Evolutionary conservation across 768 basidiomycete species (phyloP).

Genomic region (Lentinula aciculospora): DNA sequence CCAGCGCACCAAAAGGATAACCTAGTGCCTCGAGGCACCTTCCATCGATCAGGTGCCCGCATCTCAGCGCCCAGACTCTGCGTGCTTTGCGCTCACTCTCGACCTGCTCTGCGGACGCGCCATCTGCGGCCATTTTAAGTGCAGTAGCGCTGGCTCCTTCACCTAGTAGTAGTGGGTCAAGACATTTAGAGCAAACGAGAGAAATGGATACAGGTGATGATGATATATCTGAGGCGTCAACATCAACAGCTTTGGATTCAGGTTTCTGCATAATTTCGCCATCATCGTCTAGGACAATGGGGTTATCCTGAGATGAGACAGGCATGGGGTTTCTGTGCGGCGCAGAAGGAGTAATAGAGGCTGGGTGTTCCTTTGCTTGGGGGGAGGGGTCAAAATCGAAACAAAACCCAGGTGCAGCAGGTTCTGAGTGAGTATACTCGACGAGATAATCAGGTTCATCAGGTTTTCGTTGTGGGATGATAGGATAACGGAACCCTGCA

Average conservation of each 20-base stretch:
- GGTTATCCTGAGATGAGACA: conserved; percentile 28
- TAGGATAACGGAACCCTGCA: background rate
- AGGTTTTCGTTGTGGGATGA: background rate
- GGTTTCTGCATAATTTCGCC: conserved; percentile 15
- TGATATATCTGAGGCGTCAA: conserved; percentile 10
- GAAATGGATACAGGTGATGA: conserved; percentile 12
- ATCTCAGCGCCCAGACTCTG: conserved; percentile 67
- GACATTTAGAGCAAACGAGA: conserved; percentile 65
- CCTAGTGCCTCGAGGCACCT: conserved; percentile 63
- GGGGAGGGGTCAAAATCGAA: conserved; percentile 53
- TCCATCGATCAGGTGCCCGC: conserved; percentile 76
- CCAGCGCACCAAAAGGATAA: conserved; percentile 25
- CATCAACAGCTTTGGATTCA: conserved; percentile 13
- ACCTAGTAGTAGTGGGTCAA: conserved; percentile 55
- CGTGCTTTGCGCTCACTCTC: conserved; percentile 38
- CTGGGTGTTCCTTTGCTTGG: conserved; percentile 12
- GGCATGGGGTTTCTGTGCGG: conserved; percentile 2
- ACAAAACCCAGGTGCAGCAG: conserved; percentile 57
- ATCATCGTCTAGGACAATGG: conserved; percentile 45
- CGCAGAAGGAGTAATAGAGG: background rate
- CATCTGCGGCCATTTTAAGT: conserved; percentile 23
- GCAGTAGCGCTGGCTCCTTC: conserved; percentile 6
- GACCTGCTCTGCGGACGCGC: conserved; percentile 30
- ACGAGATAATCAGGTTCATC: conserved; percentile 41
- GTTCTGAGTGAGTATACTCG: conserved; percentile 60